Evolutionary conservation across 208 protist species (phyloP), one percentile per base, ranked within the genome.

Genomic region (Naegleria gruberi): DNA sequence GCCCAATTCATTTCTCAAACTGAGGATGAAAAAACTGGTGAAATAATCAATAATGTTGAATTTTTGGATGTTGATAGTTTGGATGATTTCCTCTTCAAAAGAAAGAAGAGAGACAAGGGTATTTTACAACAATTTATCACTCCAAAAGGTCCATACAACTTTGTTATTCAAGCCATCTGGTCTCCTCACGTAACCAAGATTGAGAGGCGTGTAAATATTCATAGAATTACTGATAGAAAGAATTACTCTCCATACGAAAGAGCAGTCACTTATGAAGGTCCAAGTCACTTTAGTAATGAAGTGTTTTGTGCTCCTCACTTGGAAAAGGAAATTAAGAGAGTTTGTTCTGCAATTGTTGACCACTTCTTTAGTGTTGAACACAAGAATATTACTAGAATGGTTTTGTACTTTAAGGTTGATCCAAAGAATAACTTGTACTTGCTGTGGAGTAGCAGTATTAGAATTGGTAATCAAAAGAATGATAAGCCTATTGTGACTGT

Each of bases 371-470:
- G 95, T 92, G 96, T 95, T 10, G 95, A 97, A 91, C 95, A 97
- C 94, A 97, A 97, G 91, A 95, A 94, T 89, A 96, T 97, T 91
- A 96, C 95, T 4, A 94, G 95, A 55, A 97, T 97, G 95, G 95
- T 95, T 37, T 57, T 86, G 43, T 86, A 86, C 45, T 86, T 86
- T 44, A 86, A 86, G 45, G 82, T 86, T 30, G 82, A 86, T n/a
- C 41, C 19, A 37, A 42, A 86, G 15, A 46, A 40, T 30, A 46
- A 42, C 34, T 46, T 86, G 82, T 86, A 40, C 30, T 86, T 86
- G 43, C n/a, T 46, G 15, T 86, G 82, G 82, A 46, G 41, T 15
- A 86, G 82, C 43, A 42, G 30, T 15, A 86, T 86, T 46, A 23
- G 82, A 47, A 86, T 86, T 30, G 82, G 51, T 23, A 65, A 65